Evolutionary conservation across 495 filamentous ascomycete species (phyloP).

Genomic region (Thermothielavioides terrestris): DNA sequence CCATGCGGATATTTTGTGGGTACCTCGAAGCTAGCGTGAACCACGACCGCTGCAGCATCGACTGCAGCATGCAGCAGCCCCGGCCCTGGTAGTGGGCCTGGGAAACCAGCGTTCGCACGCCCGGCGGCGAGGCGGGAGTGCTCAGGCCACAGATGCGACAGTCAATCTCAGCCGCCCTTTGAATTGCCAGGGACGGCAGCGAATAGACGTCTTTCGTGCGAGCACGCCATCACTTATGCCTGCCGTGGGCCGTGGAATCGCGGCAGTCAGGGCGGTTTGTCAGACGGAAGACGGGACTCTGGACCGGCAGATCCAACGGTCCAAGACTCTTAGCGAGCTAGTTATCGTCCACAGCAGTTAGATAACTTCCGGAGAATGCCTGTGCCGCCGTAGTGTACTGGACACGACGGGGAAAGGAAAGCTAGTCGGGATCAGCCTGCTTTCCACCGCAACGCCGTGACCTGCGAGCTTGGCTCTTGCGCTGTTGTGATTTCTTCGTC

Average conservation of each 20-base stretch:
- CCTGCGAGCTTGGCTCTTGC: no score
- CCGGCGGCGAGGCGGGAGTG: not conserved
- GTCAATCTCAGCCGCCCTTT: constrained; percentile 4
- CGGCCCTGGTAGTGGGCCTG: no score
- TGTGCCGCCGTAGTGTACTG: no score
- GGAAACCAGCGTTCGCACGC: no score
- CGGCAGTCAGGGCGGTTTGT: constrained; percentile 18
- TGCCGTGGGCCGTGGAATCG: constrained; percentile 3
- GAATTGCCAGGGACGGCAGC: constrained; percentile 3
- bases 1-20: constrained; percentile 12
- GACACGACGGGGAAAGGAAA: no score
- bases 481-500: no score
- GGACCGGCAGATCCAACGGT: constrained; percentile 5
- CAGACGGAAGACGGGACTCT: constrained; percentile 14
- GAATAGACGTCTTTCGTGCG: constrained; percentile 1
- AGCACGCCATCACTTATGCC: constrained; percentile 4
- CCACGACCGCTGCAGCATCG: no score
- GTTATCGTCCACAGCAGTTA: no score
- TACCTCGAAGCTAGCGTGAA: not conserved
- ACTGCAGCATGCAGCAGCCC: no score
- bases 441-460: no score
- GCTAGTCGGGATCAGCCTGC: no score
- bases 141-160: not conserved
- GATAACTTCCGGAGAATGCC: constrained; percentile 16
- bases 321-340: constrained; percentile 18